phyloP scores from a whole-genome alignment of 139 green algal genomes.

The Nannochloris sp. region DNA sequence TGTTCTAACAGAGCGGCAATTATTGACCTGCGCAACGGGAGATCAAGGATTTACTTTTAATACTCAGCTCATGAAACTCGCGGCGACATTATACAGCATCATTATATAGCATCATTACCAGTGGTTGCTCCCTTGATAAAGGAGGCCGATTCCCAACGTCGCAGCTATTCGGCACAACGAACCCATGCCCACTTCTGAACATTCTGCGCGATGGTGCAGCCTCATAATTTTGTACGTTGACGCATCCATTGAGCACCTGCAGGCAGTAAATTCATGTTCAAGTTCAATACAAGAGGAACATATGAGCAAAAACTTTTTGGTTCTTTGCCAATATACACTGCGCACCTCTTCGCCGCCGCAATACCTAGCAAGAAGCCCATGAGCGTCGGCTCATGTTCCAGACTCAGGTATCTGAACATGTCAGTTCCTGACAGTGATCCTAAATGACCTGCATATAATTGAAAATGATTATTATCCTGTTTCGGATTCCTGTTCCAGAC shows the following conservation, averaged over 20 bases:
- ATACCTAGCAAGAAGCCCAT: constrained; percentile 83
- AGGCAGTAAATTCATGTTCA: not conserved
- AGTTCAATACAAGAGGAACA: not conserved
- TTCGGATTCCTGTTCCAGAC: constrained; percentile 21
- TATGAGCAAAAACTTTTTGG: not conserved
- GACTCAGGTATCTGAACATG: constrained; percentile 57
- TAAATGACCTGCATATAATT: constrained; percentile 35
- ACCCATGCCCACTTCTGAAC: constrained; percentile 90
- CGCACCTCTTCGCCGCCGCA: constrained; percentile 37
- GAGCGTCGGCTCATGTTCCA: constrained; percentile 74
- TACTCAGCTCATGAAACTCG: too few relatives aligned
- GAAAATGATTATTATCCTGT: not conserved
- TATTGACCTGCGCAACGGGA: constrained; percentile 52
- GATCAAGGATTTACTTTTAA: not conserved
- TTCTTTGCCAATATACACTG: not conserved
- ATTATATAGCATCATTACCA: constrained; percentile 32
- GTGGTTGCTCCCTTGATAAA: constrained; percentile 81
- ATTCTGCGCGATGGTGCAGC: constrained; percentile 67
- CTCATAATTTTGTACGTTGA: constrained; percentile 78
- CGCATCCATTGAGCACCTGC: constrained; percentile 52
- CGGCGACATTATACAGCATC: too few relatives aligned
- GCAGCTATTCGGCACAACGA: constrained; percentile 77
- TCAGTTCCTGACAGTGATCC: constrained; percentile 41
- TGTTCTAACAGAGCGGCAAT: constrained; percentile 84
- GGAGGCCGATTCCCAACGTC: constrained; percentile 78